Conservation (phyloP, 2,329 filamentous ascomycete genomes). For the Diaporthe sp. region DNA sequence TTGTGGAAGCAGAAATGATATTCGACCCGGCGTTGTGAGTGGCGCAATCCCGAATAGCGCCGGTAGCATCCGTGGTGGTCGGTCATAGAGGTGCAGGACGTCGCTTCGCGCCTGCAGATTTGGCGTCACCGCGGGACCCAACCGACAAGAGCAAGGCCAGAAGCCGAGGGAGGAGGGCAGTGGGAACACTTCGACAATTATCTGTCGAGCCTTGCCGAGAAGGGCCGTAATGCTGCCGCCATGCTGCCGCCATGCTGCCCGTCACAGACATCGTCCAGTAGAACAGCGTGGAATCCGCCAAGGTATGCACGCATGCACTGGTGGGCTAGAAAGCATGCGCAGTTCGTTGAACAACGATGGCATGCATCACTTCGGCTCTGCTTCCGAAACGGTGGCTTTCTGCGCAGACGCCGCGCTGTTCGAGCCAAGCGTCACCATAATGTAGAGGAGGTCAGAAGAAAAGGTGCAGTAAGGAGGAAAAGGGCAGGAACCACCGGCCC, state of each 20-base stretch:
- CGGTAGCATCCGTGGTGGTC: slow-evolving; percentile 21
- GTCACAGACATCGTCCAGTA: slow-evolving; percentile 24
- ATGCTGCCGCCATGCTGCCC: slow-evolving; percentile 23
- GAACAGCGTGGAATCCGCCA: not conserved
- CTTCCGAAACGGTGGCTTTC: slow-evolving; percentile 36
- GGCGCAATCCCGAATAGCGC: slow-evolving; percentile 22
- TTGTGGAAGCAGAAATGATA: slow-evolving; percentile 35
- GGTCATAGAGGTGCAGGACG: slow-evolving; percentile 2
- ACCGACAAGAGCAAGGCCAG: slow-evolving; percentile 11
- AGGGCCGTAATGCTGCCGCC: slow-evolving; percentile 19
- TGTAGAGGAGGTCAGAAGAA: not conserved
- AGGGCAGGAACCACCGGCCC: not conserved
- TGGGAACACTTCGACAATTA: not conserved
- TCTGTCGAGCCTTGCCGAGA: slow-evolving; percentile 10
- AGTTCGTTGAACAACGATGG: not conserved
- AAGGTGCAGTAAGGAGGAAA: not conserved
- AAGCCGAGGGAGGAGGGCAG: not conserved
- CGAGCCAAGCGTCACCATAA: not conserved
- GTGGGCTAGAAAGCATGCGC: not conserved
- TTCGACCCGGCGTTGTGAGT: slow-evolving; percentile 3
- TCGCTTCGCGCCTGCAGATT: slow-evolving; percentile 12
- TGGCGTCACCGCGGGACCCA: slow-evolving; percentile 7
- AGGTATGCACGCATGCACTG: slow-evolving; percentile 22
- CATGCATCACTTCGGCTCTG: slow-evolving; percentile 32
- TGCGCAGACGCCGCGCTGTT: not conserved